Percentiles rank a stretch among this genome's conserved stretches.
These are phyloP conservation scores for Nakazawaea ishiwadae DNA, from an alignment of 805 yeast genomes.

Conservation along the genomic window DNA sequence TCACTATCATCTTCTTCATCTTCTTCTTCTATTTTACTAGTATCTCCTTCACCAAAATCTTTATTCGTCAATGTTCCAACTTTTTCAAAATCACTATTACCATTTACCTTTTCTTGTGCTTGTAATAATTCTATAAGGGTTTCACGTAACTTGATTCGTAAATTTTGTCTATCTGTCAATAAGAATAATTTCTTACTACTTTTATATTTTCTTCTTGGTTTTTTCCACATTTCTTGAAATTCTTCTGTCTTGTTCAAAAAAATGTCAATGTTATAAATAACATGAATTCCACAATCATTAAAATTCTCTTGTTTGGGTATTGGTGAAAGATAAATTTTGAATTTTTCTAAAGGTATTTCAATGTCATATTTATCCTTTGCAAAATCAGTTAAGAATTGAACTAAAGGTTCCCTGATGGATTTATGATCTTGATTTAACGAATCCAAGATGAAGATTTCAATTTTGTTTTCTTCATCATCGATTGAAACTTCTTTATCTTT, in stretches of 20 bases:
- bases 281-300: slow-evolving; percentile 94
- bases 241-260: slow-evolving; percentile 46
- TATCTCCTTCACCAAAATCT: slow-evolving; percentile 15
- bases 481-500: slow-evolving; percentile 1
- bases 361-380: slow-evolving; percentile 57
- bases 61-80: slow-evolving; percentile 22
- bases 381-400: slow-evolving; percentile 57
- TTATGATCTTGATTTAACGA: slow-evolving; percentile 63
- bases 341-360: slow-evolving; percentile 14
- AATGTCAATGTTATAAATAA: slow-evolving; percentile 64
- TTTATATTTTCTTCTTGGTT: slow-evolving; percentile 12
- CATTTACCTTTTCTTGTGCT: slow-evolving; percentile 20
- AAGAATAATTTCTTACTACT: slow-evolving; percentile 20
- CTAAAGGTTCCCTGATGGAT: slow-evolving; percentile 47
- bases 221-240: slow-evolving; percentile 28
- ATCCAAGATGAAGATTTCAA: slow-evolving; percentile 62
- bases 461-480: slow-evolving; percentile 18
- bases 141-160: slow-evolving; percentile 22
- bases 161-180: slow-evolving; percentile 20
- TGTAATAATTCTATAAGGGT: slow-evolving; percentile 21
- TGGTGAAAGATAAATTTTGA: slow-evolving; percentile 36
- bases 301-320: slow-evolving; percentile 86
- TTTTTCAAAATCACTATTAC: slow-evolving; percentile 19
- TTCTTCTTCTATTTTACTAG: slow-evolving; percentile 10
- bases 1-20: slow-evolving; percentile 28